A percentile compares a stretch with the other conserved stretches of the same genome.
These are phyloP conservation scores for Aegilops longissima DNA, from an alignment of 176 grass and related monocot species.

Conservation along the genomic window DNA sequence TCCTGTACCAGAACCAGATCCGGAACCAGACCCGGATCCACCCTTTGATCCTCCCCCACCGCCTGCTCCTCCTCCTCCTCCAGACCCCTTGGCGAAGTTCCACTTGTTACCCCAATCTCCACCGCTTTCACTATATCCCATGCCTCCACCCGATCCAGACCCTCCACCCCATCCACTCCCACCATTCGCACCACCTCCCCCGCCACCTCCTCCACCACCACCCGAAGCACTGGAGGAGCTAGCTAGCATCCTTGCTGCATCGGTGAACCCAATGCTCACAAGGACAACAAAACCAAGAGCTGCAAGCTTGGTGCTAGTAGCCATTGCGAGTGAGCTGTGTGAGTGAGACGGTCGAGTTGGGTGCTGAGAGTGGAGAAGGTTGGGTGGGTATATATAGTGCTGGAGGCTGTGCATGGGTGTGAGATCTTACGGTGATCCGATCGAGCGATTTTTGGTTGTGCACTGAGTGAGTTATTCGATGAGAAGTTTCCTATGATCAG, in stretches of 20 bases:
- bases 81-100: not conserved
- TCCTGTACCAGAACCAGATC: conserved; percentile 21
- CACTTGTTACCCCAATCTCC: not conserved
- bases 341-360: not conserved
- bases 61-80: conserved; percentile 22
- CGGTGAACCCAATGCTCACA: conserved; percentile 26
- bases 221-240: not conserved
- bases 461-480: not conserved
- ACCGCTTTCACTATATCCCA: not conserved
- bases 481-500: conserved; percentile 12
- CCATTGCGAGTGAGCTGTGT: not conserved
- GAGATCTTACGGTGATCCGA: not conserved
- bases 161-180: conserved; percentile 20
- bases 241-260: conserved; percentile 29
- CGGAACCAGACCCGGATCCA: not conserved
- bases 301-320: conserved; percentile 15
- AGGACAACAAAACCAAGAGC: conserved; percentile 36
- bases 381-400: conserved; percentile 41
- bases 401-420: conserved; percentile 14
- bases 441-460: not conserved
- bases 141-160: not conserved
- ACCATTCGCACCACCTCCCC: not conserved
- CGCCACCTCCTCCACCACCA: conserved; percentile 8
- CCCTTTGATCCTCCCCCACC: conserved; percentile 1
- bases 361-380: not conserved